A percentile compares a stretch with the other conserved stretches of the same genome.
These are phyloP conservation scores for Phlebiopsis gigantea DNA, from an alignment of 768 basidiomycete species.

Conservation along the genomic window DNA sequence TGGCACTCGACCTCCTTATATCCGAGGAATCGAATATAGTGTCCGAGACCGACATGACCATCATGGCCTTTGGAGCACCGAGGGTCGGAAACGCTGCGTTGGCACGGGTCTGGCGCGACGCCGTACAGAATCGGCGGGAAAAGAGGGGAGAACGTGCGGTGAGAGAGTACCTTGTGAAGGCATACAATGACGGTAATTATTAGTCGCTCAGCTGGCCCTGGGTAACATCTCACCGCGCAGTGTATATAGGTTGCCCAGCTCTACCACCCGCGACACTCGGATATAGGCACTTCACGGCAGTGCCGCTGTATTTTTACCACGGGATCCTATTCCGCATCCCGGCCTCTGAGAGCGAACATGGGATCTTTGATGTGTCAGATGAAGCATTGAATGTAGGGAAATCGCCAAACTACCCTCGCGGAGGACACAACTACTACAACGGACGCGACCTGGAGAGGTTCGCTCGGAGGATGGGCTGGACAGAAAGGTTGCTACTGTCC, in stretches of 20 bases:
- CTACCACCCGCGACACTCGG: conserved; percentile 50
- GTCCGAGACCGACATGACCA: conserved; percentile 15
- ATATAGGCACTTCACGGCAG: conserved; percentile 44
- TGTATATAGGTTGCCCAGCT: conserved; percentile 43
- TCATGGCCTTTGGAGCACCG: conserved; percentile 48
- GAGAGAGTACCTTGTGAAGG: conserved; percentile 46
- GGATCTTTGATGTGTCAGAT: conserved; percentile 32
- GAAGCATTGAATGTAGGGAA: conserved; percentile 14
- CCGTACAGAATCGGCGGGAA: conserved; percentile 29
- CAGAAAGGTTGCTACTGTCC: conserved; percentile 29
- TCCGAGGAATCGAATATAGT: conserved; percentile 7
- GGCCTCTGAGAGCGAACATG: conserved; percentile 38
- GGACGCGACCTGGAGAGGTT: conserved; percentile 47
- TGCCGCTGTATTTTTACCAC: conserved; percentile 45
- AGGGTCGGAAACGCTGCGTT: conserved; percentile 42
- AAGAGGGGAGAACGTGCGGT: conserved; percentile 33
- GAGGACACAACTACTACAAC: conserved; percentile 63
- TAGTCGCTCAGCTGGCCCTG: not conserved
- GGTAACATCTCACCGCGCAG: conserved; percentile 4
- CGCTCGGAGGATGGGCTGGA: conserved; percentile 36
- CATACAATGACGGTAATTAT: conserved; percentile 47
- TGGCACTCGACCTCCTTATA: conserved; percentile 42
- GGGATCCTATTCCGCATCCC: conserved; percentile 46
- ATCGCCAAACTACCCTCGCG: conserved; percentile 37
- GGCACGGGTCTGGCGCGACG: conserved; percentile 36